Evolutionary conservation across 331 rosid genomes (phyloP), one percentile per base, ranked within the genome.

Genomic region (Telfairia occidentalis): DNA sequence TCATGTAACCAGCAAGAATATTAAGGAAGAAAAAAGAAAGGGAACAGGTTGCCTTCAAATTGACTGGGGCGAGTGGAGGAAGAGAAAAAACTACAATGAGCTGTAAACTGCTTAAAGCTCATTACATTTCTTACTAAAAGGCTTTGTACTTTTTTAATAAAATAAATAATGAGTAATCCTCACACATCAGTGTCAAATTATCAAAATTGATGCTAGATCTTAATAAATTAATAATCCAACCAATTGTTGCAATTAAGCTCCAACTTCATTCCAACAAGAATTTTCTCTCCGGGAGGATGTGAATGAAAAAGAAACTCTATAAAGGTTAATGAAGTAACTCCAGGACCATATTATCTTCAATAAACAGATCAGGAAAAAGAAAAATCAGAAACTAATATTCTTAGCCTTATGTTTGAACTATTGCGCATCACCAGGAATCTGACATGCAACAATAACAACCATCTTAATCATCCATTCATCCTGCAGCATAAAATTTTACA

Each of bases 391-490:
- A 66, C 32, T 2, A 23, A 38, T 42, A 30, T 38, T 65, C 10
- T 65, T 19, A 65, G 29, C 32, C 50, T 65, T 37, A 32, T 4
- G 19, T 37, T 10, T 35, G 46, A 21, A 21, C 72, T 32, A 7
- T 61, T 37, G 28, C 15, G 5, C 72, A 65, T 65, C 50, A 65
- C 50, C 32, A 66, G 4, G 23, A 66, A 66, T 2, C 40, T 40
- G 50, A 66, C 35, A 38, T 66, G 73, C 73, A 37, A 45, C 40
- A 50, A 71, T 28, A 71, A 71, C 57, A 46, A 28, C 58, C 16
- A 71, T 42, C 57, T 45, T 42, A 16, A n/a, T n/a, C n/a, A n/a
- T n/a, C n/a, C 30, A 65, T 9, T 18, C 42, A 67, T 37, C 24
- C 42, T 40, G 58, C 35, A 29, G 45, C 24, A 13, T 1, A 71